Evolutionary conservation across 768 basidiomycete genomes (phyloP).

Genomic region (Clathrus columnatus): DNA sequence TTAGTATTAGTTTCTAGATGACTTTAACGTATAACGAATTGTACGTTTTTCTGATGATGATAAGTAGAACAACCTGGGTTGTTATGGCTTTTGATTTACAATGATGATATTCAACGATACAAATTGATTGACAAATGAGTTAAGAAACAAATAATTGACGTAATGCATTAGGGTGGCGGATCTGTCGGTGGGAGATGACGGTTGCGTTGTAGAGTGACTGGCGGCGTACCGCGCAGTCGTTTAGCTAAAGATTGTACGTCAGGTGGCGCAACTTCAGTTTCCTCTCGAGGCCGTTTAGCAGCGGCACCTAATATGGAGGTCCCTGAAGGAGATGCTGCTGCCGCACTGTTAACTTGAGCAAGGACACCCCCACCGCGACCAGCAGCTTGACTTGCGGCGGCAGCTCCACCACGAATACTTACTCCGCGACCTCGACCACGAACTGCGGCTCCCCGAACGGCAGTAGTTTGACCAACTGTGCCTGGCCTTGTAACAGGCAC

Average conservation of each 20-base stretch:
- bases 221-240: slow-evolving; percentile 28
- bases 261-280: slow-evolving; percentile 24
- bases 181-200: slow-evolving; percentile 4
- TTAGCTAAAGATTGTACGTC: slow-evolving; percentile 56
- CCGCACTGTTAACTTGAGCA: slow-evolving; percentile 15
- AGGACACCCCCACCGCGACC: slow-evolving; percentile 4
- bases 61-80: slow-evolving; percentile 5
- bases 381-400: slow-evolving; percentile 17
- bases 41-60: not conserved
- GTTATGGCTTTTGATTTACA: slow-evolving; percentile 5
- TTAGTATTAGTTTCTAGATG: not conserved
- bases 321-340: slow-evolving; percentile 29
- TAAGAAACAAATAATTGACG: not conserved
- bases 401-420: slow-evolving; percentile 23
- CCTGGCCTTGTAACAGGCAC: slow-evolving; percentile 7
- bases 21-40: slow-evolving; percentile 2
- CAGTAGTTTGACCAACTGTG: slow-evolving; percentile 19
- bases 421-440: slow-evolving; percentile 25
- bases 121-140: slow-evolving; percentile 1
- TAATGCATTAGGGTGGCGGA: not conserved
- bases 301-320: slow-evolving; percentile 60
- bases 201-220: slow-evolving; percentile 9
- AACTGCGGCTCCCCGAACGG: slow-evolving; percentile 23
- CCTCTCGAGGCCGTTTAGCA: slow-evolving; percentile 54
- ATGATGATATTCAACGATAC: slow-evolving; percentile 10